Evolutionary conservation across 108 stramenopile genomes (phyloP).

Genomic region (Schizochytrium sp.): DNA sequence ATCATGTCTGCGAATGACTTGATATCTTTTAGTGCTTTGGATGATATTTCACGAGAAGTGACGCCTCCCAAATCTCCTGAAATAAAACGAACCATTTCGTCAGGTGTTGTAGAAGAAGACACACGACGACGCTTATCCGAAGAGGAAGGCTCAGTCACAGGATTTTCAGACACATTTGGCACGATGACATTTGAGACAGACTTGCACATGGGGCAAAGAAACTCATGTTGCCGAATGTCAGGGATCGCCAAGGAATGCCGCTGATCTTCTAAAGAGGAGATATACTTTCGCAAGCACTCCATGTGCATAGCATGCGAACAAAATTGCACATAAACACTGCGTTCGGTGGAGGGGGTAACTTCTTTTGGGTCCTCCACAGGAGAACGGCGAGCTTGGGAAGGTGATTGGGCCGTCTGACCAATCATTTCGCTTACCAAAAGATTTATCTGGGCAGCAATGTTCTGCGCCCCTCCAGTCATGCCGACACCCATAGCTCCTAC

Average conservation of each 20-base stretch:
- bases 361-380: neutral
- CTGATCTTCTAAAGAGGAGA: neutral
- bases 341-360: neutral
- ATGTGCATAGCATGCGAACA: constrained; percentile 60
- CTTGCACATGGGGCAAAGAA: constrained; percentile 60
- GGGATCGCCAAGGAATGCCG: neutral
- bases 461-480: too few relatives aligned
- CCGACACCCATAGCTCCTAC: neutral
- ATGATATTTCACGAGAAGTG: neutral
- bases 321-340: neutral
- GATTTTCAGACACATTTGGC: neutral
- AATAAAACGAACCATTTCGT: constrained; percentile 35
- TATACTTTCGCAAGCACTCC: constrained; percentile 48
- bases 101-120: neutral
- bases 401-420: too few relatives aligned
- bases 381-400: too few relatives aligned
- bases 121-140: constrained; percentile 11
- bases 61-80: constrained; percentile 8
- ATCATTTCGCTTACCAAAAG: too few relatives aligned
- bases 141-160: neutral
- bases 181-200: constrained; percentile 36
- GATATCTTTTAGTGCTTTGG: neutral
- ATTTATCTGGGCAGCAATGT: too few relatives aligned
- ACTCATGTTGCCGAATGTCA: neutral
- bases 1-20: constrained; percentile 8